These are phyloP conservation scores for Alternaria hordeiaustralica DNA, from an alignment of 2,329 filamentous ascomycete species.

Conservation along the genomic window DNA sequence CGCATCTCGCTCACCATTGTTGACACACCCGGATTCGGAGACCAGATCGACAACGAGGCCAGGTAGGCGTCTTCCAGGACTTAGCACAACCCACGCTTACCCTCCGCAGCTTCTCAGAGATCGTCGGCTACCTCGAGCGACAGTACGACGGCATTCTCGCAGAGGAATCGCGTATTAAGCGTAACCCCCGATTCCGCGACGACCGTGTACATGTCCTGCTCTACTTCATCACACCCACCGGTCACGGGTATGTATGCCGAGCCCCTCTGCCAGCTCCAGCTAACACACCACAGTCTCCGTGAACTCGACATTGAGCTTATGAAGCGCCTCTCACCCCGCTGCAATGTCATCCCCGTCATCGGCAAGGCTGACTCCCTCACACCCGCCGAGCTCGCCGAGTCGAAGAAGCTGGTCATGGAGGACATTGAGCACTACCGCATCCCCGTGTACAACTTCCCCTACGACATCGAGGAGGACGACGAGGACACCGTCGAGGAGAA, in stretches of 20 bases:
- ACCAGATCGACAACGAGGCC: constrained; percentile 99
- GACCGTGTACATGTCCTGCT: constrained; percentile 98
- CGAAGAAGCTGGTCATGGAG: constrained; percentile 99
- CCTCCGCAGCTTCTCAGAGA: constrained; percentile 82
- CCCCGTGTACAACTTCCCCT: constrained; percentile 99
- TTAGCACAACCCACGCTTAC: constrained; percentile 19
- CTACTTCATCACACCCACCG: constrained; percentile 99
- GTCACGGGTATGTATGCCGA: constrained; percentile 73
- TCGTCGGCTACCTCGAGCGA: constrained; percentile 96
- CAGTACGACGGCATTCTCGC: constrained; percentile 99
- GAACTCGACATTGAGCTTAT: constrained; percentile 99
- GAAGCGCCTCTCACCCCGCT: constrained; percentile 97
- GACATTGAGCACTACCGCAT: constrained; percentile 99
- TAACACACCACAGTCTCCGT: constrained; percentile 71
- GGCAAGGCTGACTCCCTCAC: constrained; percentile 98
- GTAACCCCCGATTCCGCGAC: constrained; percentile 99
- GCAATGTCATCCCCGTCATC: constrained; percentile 99
- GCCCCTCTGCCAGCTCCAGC: not conserved
- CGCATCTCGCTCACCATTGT: constrained; percentile 98
- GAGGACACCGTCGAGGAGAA: constrained; percentile 99
- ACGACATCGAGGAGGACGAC: constrained; percentile 99
- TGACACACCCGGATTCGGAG: constrained; percentile 96
- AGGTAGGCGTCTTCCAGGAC: constrained; percentile 65
- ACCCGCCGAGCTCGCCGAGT: constrained; percentile 94
- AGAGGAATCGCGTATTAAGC: constrained; percentile 99